These are phyloP conservation scores for Xylaria venustula DNA, from an alignment of 495 filamentous ascomycete genomes.

Conservation along the genomic window DNA sequence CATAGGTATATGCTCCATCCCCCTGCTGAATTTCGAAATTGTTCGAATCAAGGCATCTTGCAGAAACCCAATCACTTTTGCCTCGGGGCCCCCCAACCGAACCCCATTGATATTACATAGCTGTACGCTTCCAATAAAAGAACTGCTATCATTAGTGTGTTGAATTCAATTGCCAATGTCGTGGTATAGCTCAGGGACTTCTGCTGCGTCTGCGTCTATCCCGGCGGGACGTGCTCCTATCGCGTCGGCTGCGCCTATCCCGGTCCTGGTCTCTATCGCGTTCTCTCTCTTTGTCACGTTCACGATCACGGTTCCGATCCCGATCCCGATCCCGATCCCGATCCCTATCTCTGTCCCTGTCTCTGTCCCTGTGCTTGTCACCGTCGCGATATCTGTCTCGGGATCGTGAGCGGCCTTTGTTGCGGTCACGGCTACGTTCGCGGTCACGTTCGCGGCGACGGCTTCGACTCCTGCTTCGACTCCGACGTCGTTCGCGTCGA, in stretches of 20 bases:
- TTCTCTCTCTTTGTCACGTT: constrained; percentile 14
- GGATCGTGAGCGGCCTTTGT: constrained; percentile 19
- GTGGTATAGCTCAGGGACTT: constrained; percentile 12
- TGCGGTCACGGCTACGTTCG: constrained; percentile 29
- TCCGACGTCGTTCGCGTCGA: not conserved
- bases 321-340: constrained; percentile 22
- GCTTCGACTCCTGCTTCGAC: constrained; percentile 11
- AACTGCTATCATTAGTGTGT: not conserved
- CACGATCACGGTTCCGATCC: not conserved
- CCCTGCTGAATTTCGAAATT: no score
- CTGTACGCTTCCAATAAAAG: not conserved
- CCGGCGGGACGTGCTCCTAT: constrained; percentile 26
- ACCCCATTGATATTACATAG: not conserved
- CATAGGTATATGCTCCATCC: no score
- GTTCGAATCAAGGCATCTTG: no score
- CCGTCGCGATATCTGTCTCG: constrained; percentile 26
- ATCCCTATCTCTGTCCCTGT: constrained; percentile 21
- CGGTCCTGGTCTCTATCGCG: constrained; percentile 25
- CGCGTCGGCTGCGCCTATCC: constrained; percentile 25
- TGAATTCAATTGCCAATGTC: not conserved
- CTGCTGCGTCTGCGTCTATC: constrained; percentile 28
- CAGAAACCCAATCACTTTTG: no score
- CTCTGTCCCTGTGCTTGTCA: constrained; percentile 26
- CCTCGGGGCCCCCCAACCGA: not conserved
- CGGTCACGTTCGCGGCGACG: constrained; percentile 1